Evolutionary conservation across 495 filamentous ascomycete species (phyloP), one percentile per base, ranked within the genome.

Genomic region (Poronia punctata): DNA sequence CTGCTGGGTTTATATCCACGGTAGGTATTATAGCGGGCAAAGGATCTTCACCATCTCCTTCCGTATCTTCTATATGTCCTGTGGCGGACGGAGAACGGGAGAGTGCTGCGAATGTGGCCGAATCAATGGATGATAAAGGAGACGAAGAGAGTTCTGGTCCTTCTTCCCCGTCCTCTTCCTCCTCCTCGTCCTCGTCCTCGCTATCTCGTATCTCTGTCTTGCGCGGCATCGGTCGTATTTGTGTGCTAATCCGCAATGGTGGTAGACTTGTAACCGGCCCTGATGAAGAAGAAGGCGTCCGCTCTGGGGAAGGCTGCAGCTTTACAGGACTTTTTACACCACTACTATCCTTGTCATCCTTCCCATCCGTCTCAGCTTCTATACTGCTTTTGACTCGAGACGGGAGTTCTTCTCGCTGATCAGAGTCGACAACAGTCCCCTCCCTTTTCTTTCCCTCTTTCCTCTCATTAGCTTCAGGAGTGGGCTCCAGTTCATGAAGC

Each of bases 401-500:
- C n/a, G 14, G 16, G 11, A 18, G 8, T 1, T 3, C 8, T 3
- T 27, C 33, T 4, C 25, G 33, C 12, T 14, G 7, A 4, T 37
- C 8, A 9, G 4, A 32, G 5, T 7, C 18, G 19, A 27, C 14
- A 12, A 15, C 8, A 34, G n/a, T n/a, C n/a, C 1, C 23, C 15
- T 18, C 7, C 15, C 29, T n/a, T 7, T 1, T 26, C 21, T 10
- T 31, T 14, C 10, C 27, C 19, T 38, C 41, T 7, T 20, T 32
- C 3, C 12, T 32, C 12, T 28, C 38, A 15, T 25, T n/a, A 8
- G 21, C 9, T 18, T 17, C n/a, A n/a, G 7, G 31, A 4, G 44
- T 32, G 5, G 36, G 38, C 27, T 57, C 58, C 3, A 78, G 23
- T 52, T 78, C 75, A 2, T 28, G 48, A 5, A 80, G 35, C 7